Percentiles rank a stretch among this genome's conserved stretches.
These are phyloP conservation scores for Albatrellus ellisii DNA, from an alignment of 768 basidiomycete species.

Conservation along the genomic window DNA sequence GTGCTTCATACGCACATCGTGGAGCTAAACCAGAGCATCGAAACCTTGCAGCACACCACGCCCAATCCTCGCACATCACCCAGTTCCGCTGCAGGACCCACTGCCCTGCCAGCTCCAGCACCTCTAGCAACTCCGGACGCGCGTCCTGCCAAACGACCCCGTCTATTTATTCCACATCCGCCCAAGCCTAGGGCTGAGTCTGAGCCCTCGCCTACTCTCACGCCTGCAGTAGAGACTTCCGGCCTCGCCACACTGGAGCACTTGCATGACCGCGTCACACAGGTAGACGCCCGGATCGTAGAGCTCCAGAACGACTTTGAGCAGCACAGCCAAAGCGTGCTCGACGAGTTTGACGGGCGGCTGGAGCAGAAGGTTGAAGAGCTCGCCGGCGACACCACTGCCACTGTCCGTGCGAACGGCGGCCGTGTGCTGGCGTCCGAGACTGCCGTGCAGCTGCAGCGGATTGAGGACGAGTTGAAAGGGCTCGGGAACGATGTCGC, in stretches of 20 bases:
- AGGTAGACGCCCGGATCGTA: constrained; percentile 8
- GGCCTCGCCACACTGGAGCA: constrained; percentile 5
- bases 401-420: neutral
- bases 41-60: neutral
- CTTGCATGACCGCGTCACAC: constrained; percentile 6
- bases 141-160: neutral
- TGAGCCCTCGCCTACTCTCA: neutral
- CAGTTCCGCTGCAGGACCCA: neutral
- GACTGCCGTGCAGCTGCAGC: constrained; percentile 2
- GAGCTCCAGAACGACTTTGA: constrained; percentile 12
- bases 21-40: constrained; percentile 10
- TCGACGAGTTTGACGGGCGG: constrained; percentile 8
- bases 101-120: neutral
- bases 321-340: constrained; percentile 6
- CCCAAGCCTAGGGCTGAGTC: neutral
- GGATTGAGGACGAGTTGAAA: constrained; percentile 2
- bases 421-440: constrained; percentile 1
- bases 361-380: constrained; percentile 14
- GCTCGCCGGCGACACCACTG: constrained; percentile 2
- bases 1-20: constrained; percentile 18
- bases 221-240: neutral
- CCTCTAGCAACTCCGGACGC: neutral
- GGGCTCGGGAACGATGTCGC: constrained; percentile 7
- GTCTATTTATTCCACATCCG: constrained; percentile 5
- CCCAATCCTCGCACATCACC: neutral